Evolutionary conservation across 306 rosid species (phyloP), one percentile per base, ranked within the genome.

Genomic region (Castanea sativa): DNA sequence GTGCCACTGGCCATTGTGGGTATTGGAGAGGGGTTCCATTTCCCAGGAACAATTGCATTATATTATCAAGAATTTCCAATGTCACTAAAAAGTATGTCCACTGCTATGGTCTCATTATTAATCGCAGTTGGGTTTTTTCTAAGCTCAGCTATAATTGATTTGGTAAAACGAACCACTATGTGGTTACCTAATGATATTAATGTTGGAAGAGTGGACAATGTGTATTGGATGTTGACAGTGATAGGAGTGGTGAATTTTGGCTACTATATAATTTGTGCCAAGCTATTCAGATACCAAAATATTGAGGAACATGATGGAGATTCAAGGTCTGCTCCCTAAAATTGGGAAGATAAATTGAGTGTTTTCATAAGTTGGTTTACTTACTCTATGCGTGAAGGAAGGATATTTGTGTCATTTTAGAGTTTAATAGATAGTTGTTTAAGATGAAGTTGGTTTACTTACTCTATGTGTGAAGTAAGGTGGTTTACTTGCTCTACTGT

Each of bases 161-260:
- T 75, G 67, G 21, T 61, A 5, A 33, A 69, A 1, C 43, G 43
- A 38, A 52, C 45, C 2, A 83, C 83, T 1, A 69, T 55, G 1
- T 79, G 83, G 86, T 14, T 79, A n/a, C 83, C 80, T 0, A 9
- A 83, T 12, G 41, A 83, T 72, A 83, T 79, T 25, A 83, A 83
- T 21, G 55, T 71, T 1, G 86, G 86, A 18, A 11, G 83, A 15
- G 18, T 79, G 71, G 86, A 83, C 55, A 52, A 70, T 19, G 65
- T 83, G 65, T 61, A 13, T 55, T 83, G 83, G 86, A 20, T 71
- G 64, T 61, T 78, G 59, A 71, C 69, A 1, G 75, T 55, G 38
- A 63, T 75, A 70, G 83, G 71, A 9, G 20, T n/a, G 9, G 25
- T 68, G 56, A 79, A 83, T 56, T 83, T 75, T 21, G 75, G 73